Evolutionary conservation across 805 yeast genomes (phyloP).

Genomic region (Scheffersomyces amazonensis): DNA sequence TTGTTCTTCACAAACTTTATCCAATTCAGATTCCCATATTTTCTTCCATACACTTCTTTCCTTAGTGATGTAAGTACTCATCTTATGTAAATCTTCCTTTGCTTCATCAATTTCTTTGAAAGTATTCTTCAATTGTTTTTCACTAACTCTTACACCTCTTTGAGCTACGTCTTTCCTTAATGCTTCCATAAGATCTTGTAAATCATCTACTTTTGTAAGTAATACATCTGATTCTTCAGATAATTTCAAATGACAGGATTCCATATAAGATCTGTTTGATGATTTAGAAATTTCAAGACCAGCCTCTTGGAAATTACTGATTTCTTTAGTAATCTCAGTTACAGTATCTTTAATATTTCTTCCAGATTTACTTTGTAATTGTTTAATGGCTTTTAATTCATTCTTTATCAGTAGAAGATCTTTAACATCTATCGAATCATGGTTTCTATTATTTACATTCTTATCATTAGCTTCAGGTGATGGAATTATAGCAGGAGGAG

Average conservation of each 20-base stretch:
- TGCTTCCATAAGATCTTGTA: slow-evolving; percentile 89
- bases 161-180: slow-evolving; percentile 87
- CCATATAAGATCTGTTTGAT: slow-evolving; percentile 62
- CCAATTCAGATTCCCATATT: slow-evolving; percentile 89
- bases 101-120: slow-evolving; percentile 64
- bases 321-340: slow-evolving; percentile 38
- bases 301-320: slow-evolving; percentile 50
- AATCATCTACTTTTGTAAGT: slow-evolving; percentile 79
- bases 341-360: slow-evolving; percentile 42
- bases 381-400: slow-evolving; percentile 51
- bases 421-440: slow-evolving; percentile 26
- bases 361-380: slow-evolving; percentile 48
- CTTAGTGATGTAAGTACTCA: slow-evolving; percentile 58
- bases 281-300: slow-evolving; percentile 37
- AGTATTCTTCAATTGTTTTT: slow-evolving; percentile 66
- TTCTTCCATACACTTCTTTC: slow-evolving; percentile 87
- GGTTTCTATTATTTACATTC: neutral
- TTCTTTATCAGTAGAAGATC: slow-evolving; percentile 59
- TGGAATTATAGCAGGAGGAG: slow-evolving; percentile 11
- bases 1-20: slow-evolving; percentile 89
- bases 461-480: slow-evolving; percentile 6
- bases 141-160: slow-evolving; percentile 80
- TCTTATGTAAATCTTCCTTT: slow-evolving; percentile 44
- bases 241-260: slow-evolving; percentile 65
- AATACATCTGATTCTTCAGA: slow-evolving; percentile 75